These are phyloP conservation scores for Aspergillus neoniger DNA, from an alignment of 2,329 filamentous ascomycete genomes.

Conservation along the genomic window DNA sequence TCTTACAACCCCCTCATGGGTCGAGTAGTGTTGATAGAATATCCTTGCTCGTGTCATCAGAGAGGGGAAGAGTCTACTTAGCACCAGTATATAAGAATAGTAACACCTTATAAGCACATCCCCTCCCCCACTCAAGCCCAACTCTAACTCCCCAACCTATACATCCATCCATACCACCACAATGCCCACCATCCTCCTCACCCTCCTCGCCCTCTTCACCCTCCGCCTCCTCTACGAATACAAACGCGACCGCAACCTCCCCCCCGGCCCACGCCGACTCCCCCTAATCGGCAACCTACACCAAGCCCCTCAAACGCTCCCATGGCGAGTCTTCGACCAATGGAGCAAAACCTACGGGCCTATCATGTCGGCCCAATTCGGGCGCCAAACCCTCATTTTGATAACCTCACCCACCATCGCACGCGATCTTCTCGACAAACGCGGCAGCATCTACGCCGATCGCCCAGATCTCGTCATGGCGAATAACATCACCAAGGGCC, in stretches of 20 bases:
- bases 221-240: slow-evolving; percentile 18
- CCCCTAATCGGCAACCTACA: slow-evolving; percentile 38
- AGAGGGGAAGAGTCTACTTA: too few species aligned
- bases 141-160: neutral
- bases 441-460: slow-evolving; percentile 54
- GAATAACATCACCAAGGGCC: slow-evolving; percentile 46
- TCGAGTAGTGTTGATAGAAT: too few species aligned
- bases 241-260: slow-evolving; percentile 20
- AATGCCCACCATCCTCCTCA: neutral
- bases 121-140: neutral
- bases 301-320: slow-evolving; percentile 27
- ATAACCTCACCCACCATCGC: slow-evolving; percentile 55
- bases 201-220: slow-evolving; percentile 3
- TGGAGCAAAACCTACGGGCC: slow-evolving; percentile 40
- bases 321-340: slow-evolving; percentile 31
- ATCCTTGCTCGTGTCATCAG: too few species aligned
- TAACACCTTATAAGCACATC: neutral
- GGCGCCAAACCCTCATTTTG: slow-evolving; percentile 34
- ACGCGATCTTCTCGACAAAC: slow-evolving; percentile 58
- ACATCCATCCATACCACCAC: neutral
- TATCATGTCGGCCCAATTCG: slow-evolving; percentile 35
- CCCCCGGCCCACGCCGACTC: slow-evolving; percentile 32
- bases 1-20: too few species aligned
- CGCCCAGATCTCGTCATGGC: slow-evolving; percentile 54
- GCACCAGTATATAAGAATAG: neutral